Conservation (phyloP, 1,284 basidiomycete genomes). For the Athelia psychrophila region DNA sequence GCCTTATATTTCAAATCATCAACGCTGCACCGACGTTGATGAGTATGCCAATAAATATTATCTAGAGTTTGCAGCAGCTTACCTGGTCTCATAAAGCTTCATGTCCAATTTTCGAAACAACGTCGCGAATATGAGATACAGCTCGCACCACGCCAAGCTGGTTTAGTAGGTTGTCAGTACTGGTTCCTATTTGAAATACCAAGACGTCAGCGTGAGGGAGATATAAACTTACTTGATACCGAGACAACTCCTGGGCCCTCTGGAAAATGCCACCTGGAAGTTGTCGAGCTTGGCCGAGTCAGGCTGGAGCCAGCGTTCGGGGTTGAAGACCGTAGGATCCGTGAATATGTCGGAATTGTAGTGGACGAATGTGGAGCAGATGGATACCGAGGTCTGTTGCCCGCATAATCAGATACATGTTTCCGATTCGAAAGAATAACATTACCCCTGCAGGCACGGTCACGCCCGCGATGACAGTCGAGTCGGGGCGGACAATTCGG, state of each 20-base stretch:
- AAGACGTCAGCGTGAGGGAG: conserved; percentile 3
- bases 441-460: conserved; percentile 26
- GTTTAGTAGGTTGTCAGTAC: background rate
- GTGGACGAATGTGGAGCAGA: conserved; percentile 21
- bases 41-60: background rate
- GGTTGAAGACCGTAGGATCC: conserved; percentile 19
- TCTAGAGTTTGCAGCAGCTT: background rate
- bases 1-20: background rate
- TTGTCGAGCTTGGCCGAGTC: conserved; percentile 23
- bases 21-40: background rate
- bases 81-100: conserved; percentile 26
- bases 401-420: background rate
- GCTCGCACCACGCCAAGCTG: conserved; percentile 36
- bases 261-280: conserved; percentile 32
- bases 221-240: conserved; percentile 29
- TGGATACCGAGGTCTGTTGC: conserved; percentile 16
- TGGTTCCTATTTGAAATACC: background rate
- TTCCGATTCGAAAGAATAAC: background rate
- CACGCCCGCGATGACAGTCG: conserved; percentile 21
- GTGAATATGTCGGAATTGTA: conserved; percentile 22
- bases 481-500: conserved; percentile 25
- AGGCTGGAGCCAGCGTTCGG: conserved; percentile 30
- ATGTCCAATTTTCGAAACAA: conserved; percentile 34
- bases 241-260: conserved; percentile 33
- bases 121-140: conserved; percentile 32